Conservation (phyloP, 106 monocot genomes). For the Dendrobium huoshanense region DNA sequence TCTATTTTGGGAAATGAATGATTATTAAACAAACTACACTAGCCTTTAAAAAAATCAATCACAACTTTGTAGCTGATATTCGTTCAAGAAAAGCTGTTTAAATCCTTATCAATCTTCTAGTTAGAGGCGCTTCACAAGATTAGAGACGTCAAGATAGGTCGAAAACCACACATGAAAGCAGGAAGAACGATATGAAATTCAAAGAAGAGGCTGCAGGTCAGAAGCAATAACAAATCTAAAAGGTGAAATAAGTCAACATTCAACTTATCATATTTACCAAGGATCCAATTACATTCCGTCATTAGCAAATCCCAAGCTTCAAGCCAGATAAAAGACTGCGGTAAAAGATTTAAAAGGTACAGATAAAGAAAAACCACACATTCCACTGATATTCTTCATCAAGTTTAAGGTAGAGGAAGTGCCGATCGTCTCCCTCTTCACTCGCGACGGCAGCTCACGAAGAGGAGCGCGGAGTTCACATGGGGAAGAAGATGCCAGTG, state of each 20-base stretch:
- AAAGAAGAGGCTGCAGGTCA: neutral
- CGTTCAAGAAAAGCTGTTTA: neutral
- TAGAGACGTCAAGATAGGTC: neutral
- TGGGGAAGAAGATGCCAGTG: too few species aligned
- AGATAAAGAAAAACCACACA: slow-evolving; percentile 4
- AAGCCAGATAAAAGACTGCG: neutral
- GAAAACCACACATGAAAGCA: neutral
- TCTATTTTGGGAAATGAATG: neutral
- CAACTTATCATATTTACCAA: neutral
- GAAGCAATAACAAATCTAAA: neutral
- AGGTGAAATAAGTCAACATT: neutral
- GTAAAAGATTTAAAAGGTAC: neutral
- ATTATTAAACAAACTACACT: neutral
- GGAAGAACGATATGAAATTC: neutral
- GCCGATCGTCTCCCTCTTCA: too few species aligned
- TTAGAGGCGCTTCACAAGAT: neutral
- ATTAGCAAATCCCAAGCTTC: neutral
- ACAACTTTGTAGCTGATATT: neutral
- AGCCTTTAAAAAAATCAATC: neutral
- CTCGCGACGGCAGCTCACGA: too few species aligned
- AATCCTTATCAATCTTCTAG: neutral
- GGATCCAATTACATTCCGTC: neutral
- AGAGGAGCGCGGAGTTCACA: too few species aligned
- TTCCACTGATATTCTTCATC: slow-evolving; percentile 9
- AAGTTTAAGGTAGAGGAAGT: too few species aligned